These are phyloP conservation scores for Aspergillus pseudonomiae DNA, from an alignment of 2,329 filamentous ascomycete species.

Conservation along the genomic window DNA sequence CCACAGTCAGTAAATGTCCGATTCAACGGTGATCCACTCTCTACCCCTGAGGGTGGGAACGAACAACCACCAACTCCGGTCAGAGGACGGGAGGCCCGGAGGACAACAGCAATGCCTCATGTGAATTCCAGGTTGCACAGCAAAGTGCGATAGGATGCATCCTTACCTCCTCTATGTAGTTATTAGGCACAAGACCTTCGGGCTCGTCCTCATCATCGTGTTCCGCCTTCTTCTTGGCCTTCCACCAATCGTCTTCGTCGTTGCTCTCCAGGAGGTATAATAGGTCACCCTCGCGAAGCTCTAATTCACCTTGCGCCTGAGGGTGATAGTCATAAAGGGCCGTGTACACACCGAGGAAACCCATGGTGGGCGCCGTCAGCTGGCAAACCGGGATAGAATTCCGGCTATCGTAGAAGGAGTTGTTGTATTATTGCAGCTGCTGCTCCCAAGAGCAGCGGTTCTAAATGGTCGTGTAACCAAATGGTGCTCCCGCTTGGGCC, in stretches of 20 bases:
- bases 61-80: background rate
- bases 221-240: slow-evolving; percentile 85
- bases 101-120: background rate
- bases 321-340: slow-evolving; percentile 92
- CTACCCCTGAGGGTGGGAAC: slow-evolving; percentile 22
- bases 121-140: background rate
- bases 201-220: slow-evolving; percentile 88
- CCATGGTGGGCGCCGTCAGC: slow-evolving; percentile 60
- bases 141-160: background rate
- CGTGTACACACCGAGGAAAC: slow-evolving; percentile 87
- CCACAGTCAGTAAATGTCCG: slow-evolving; percentile 4
- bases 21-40: background rate
- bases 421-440: background rate
- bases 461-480: slow-evolving; percentile 7
- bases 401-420: slow-evolving; percentile 1
- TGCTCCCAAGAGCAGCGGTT: background rate
- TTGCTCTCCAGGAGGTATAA: slow-evolving; percentile 87
- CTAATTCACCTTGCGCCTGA: slow-evolving; percentile 81
- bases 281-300: slow-evolving; percentile 81
- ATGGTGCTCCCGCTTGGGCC: background rate
- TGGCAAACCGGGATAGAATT: slow-evolving; percentile 12
- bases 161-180: slow-evolving; percentile 90
- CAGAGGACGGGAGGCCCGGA: background rate
- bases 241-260: slow-evolving; percentile 86
- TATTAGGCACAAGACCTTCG: slow-evolving; percentile 85